Evolutionary conservation across 495 filamentous ascomycete genomes (phyloP).

Genomic region (Aspergillus funiculosus): DNA sequence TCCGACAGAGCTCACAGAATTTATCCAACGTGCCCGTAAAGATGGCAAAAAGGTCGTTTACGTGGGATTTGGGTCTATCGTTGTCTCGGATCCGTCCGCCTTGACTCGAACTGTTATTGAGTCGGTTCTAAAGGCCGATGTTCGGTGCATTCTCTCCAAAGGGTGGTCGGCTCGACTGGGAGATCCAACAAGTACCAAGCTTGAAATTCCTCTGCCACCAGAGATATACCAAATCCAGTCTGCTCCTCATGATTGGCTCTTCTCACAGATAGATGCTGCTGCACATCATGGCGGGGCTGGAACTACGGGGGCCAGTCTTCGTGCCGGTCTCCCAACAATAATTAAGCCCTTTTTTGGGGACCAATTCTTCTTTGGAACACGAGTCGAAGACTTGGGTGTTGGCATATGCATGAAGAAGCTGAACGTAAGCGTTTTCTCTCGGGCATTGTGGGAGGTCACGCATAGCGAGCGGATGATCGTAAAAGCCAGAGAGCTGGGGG

Average conservation of each 20-base stretch:
- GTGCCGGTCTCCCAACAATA: constrained; percentile 89
- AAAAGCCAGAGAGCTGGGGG: constrained; percentile 74
- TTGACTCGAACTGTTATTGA: constrained; percentile 87
- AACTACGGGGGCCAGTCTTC: constrained; percentile 88
- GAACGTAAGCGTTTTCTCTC: constrained; percentile 72
- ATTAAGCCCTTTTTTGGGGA: constrained; percentile 97
- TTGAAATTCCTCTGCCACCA: constrained; percentile 68
- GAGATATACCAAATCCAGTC: constrained; percentile 84
- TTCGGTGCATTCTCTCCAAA: constrained; percentile 92
- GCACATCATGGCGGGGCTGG: constrained; percentile 93
- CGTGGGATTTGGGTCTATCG: constrained; percentile 93
- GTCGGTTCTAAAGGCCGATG: constrained; percentile 84
- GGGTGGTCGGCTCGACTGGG: constrained; percentile 95
- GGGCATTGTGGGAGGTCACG: constrained; percentile 88
- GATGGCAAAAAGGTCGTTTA: constrained; percentile 93
- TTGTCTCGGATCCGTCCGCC: constrained; percentile 83
- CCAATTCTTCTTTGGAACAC: constrained; percentile 88
- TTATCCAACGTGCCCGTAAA: constrained; percentile 70
- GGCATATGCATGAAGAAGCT: constrained; percentile 85
- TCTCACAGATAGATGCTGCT: constrained; percentile 87
- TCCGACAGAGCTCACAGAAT: constrained; percentile 64
- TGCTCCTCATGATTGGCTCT: constrained; percentile 96
- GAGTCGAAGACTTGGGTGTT: constrained; percentile 88
- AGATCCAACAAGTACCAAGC: constrained; percentile 49
- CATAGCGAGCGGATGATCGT: constrained; percentile 82